Percentiles rank a stretch among this genome's conserved stretches.
phyloP scores from a whole-genome alignment of 116 monocot genomes.

The Thalassia testudinum region DNA sequence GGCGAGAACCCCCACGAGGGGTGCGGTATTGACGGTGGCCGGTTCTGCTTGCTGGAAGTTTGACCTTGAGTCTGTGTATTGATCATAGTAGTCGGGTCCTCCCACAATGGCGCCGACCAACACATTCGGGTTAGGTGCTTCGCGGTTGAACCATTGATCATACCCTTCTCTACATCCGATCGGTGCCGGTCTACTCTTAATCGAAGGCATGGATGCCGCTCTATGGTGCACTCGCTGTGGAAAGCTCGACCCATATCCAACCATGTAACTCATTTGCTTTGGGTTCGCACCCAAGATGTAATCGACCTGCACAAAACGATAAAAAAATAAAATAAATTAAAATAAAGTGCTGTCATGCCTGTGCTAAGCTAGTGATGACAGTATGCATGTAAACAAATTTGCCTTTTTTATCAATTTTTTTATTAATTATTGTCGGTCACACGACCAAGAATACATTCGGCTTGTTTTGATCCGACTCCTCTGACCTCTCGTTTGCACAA shows the following conservation, averaged over 20 bases:
- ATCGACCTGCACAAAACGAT: no score
- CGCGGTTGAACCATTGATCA: conserved; percentile 34
- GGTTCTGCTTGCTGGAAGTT: conserved; percentile 75
- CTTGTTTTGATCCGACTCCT: no score
- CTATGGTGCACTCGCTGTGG: conserved; percentile 61
- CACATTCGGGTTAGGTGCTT: conserved; percentile 44
- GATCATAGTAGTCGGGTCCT: conserved; percentile 57
- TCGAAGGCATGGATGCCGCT: conserved; percentile 44
- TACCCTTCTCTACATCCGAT: conserved; percentile 57
- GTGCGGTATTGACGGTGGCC: conserved; percentile 45
- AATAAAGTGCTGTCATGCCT: no score
- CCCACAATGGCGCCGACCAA: conserved; percentile 71
- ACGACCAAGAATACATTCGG: no score
- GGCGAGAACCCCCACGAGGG: conserved; percentile 67
- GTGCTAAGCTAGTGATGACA: no score
- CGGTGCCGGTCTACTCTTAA: conserved; percentile 5
- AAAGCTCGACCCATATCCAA: conserved; percentile 42
- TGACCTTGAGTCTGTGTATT: conserved; percentile 35
- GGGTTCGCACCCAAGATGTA: conserved; percentile 93
- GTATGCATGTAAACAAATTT: no score
- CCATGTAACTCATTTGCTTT: conserved; percentile 60
- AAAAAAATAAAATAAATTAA: no score
- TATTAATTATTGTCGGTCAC: no score
- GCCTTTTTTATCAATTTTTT: no score
- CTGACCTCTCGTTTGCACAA: no score